Evolutionary conservation across 2,329 filamentous ascomycete species (phyloP).

Genomic region (Epichloe festucae): DNA sequence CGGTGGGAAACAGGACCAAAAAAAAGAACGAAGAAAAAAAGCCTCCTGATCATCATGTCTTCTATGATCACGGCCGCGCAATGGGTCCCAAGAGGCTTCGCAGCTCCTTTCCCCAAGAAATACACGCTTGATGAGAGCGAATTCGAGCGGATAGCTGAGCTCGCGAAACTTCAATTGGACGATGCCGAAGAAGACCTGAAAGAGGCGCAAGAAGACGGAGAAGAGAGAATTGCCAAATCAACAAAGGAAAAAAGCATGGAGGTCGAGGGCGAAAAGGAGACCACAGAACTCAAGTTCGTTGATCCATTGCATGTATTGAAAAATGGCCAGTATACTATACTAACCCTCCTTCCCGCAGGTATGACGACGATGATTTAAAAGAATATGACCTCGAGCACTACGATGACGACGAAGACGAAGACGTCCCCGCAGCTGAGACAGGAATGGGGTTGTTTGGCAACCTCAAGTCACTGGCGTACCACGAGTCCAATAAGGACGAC

Average conservation of each 20-base stretch:
- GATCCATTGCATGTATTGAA: neutral
- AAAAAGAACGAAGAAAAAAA: neutral
- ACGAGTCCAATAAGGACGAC: slow-evolving; percentile 87
- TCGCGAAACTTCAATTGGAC: slow-evolving; percentile 71
- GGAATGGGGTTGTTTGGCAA: slow-evolving; percentile 91
- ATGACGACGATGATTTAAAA: slow-evolving; percentile 76
- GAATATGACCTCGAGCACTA: slow-evolving; percentile 96
- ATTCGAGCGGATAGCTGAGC: slow-evolving; percentile 59
- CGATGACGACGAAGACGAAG: slow-evolving; percentile 62
- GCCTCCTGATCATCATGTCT: slow-evolving; percentile 32
- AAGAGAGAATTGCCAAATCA: slow-evolving; percentile 15
- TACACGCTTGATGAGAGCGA: slow-evolving; percentile 66
- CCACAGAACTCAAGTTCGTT: slow-evolving; percentile 5
- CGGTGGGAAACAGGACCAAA: neutral
- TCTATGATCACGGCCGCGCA: slow-evolving; percentile 67
- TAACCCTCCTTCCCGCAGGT: slow-evolving; percentile 21
- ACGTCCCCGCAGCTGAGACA: slow-evolving; percentile 39
- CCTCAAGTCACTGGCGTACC: slow-evolving; percentile 83
- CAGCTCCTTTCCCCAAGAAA: slow-evolving; percentile 61
- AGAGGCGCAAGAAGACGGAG: slow-evolving; percentile 43
- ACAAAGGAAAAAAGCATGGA: slow-evolving; percentile 24
- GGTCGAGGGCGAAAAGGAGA: slow-evolving; percentile 3
- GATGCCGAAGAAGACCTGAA: slow-evolving; percentile 81
- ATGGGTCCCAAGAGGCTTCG: slow-evolving; percentile 67
- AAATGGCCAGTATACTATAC: neutral